Evolutionary conservation across 108 stramenopile species (phyloP).

Genomic region (Nannochloropsis salina): DNA sequence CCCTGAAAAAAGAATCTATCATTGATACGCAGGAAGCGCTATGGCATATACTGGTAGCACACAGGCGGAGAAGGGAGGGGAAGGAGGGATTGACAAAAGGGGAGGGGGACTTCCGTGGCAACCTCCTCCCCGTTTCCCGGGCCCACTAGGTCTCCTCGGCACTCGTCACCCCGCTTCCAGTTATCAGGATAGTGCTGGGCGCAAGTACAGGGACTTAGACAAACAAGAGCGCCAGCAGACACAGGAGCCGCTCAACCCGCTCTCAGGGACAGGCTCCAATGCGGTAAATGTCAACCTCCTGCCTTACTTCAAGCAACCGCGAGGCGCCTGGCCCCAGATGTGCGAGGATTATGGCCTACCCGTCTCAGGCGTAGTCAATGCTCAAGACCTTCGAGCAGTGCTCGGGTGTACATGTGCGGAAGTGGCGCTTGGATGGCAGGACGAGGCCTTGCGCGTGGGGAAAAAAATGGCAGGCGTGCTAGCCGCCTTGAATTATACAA

Average conservation of each 20-base stretch:
- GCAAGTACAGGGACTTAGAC: no score
- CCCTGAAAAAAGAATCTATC: no score
- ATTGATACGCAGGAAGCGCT: no score
- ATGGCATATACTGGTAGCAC: no score
- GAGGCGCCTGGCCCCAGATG: neutral
- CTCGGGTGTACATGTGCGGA: conserved; percentile 6
- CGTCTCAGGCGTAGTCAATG: neutral
- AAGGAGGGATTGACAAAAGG: neutral
- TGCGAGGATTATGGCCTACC: conserved; percentile 16
- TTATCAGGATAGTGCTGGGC: no score
- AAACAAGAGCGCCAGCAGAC: neutral
- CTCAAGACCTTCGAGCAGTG: neutral
- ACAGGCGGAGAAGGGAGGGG: no score
- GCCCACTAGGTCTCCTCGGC: neutral
- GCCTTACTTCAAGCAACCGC: neutral
- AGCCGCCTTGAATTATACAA: neutral
- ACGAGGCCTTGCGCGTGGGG: neutral
- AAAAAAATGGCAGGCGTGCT: neutral
- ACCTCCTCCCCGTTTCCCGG: neutral
- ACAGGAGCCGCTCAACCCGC: neutral
- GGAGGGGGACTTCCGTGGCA: neutral
- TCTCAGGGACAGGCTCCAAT: no score
- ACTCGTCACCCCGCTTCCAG: no score
- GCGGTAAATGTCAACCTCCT: neutral
- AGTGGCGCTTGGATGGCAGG: neutral